These are phyloP conservation scores for Podospora fimiseda DNA, from an alignment of 495 filamentous ascomycete species.

Conservation along the genomic window DNA sequence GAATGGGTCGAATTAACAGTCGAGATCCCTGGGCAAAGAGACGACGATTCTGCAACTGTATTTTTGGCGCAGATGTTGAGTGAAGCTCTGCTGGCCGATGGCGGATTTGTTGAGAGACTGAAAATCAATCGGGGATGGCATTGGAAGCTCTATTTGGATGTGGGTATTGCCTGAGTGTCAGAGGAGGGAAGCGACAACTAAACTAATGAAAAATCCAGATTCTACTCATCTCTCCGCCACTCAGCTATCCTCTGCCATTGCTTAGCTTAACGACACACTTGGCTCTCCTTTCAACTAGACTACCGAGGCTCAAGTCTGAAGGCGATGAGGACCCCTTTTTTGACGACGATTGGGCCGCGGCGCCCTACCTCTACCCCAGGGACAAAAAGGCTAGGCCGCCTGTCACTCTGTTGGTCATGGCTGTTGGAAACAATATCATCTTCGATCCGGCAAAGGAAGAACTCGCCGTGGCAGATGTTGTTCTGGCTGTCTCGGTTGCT, in stretches of 20 bases:
- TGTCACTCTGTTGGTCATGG: conserved; percentile 81
- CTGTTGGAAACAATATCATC: conserved; percentile 79
- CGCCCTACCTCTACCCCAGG: conserved; percentile 65
- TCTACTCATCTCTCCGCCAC: conserved; percentile 82
- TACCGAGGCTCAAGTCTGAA: conserved; percentile 77
- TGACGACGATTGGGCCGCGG: conserved; percentile 93
- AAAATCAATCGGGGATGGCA: conserved; percentile 85
- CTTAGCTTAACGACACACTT: conserved; percentile 91
- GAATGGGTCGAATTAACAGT: conserved; percentile 78
- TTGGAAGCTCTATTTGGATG: conserved; percentile 95
- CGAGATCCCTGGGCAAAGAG: conserved; percentile 78
- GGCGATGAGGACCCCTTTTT: conserved; percentile 94
- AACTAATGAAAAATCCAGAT: conserved; percentile 57
- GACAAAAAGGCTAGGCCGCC: conserved; percentile 52
- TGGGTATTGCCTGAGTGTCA: no score
- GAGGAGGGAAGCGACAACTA: no score
- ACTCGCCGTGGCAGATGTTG: conserved; percentile 82
- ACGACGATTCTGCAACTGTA: conserved; percentile 84
- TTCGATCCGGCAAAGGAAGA: conserved; percentile 91
- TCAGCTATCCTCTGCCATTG: conserved; percentile 86
- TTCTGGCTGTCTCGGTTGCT: conserved; percentile 70
- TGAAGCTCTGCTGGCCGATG: conserved; percentile 78
- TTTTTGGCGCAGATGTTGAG: conserved; percentile 80
- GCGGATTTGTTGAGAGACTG: conserved; percentile 61
- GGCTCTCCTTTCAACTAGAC: conserved; percentile 80